phyloP scores from a whole-genome alignment of 352 stramenopile genomes.

The Elongisporangium undulatum region DNA sequence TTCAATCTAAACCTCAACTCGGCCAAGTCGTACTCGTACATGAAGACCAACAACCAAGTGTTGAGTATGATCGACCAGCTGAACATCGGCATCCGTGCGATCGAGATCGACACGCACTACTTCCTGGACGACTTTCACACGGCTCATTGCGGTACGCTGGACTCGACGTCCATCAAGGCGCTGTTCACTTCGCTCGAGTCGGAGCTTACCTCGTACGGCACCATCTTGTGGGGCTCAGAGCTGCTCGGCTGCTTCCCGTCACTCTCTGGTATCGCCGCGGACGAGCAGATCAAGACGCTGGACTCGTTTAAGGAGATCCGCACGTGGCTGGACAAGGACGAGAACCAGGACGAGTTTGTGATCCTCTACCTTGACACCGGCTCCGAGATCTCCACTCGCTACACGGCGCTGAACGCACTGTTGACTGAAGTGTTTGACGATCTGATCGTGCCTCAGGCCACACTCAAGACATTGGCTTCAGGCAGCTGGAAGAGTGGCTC shows the following conservation, averaged over 20 bases:
- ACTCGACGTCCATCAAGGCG: constrained; percentile 23
- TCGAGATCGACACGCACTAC: constrained; percentile 68
- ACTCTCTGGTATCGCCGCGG: constrained; percentile 43
- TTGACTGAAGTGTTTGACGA: constrained; percentile 37
- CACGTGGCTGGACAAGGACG: constrained; percentile 28
- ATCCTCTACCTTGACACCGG: constrained; percentile 50
- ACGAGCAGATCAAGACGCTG: constrained; percentile 30
- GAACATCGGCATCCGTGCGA: constrained; percentile 42
- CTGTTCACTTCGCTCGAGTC: constrained; percentile 34
- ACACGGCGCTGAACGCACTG: constrained; percentile 25
- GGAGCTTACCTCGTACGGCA: constrained; percentile 37
- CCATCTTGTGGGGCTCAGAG: constrained; percentile 35
- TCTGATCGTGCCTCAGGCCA: constrained; percentile 25
- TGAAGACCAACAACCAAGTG: constrained; percentile 71
- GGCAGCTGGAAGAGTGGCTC: constrained; percentile 27
- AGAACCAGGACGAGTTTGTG: constrained; percentile 38
- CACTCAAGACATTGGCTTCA: constrained; percentile 25
- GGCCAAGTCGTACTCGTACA: constrained; percentile 37
- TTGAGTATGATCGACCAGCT: constrained; percentile 56
- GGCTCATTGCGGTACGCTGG: constrained; percentile 52
- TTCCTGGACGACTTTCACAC: constrained; percentile 52
- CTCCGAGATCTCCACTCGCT: constrained; percentile 32
- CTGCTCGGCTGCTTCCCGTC: constrained; percentile 59
- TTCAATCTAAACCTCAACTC: constrained; percentile 42
- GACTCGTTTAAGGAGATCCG: constrained; percentile 37